phyloP scores from a whole-genome alignment of 352 stramenopile genomes.

The Pythium angustatum region DNA sequence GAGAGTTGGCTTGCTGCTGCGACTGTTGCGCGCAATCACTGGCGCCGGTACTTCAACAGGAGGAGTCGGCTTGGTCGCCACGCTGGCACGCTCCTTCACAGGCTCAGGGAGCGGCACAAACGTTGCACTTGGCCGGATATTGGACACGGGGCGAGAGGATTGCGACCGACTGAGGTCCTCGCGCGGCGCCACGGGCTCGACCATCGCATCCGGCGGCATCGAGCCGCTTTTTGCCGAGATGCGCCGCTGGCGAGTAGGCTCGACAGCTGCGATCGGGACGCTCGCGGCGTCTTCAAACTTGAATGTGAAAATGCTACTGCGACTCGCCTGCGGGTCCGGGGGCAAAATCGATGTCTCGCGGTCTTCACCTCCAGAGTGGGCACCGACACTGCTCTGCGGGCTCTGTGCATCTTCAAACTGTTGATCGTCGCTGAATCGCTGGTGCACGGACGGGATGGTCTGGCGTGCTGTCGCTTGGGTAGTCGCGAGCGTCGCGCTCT shows the following conservation, averaged over 20 bases:
- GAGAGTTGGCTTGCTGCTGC: neutral
- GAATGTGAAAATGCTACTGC: constrained; percentile 26
- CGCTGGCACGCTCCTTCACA: constrained; percentile 1
- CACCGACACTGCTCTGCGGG: neutral
- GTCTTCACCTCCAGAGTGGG: neutral
- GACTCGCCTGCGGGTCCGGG: constrained; percentile 13
- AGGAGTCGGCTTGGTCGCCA: neutral
- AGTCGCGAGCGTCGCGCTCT: too few relatives aligned
- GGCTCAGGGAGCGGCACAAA: constrained; percentile 10
- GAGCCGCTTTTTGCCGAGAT: constrained; percentile 17
- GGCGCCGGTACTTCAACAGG: neutral
- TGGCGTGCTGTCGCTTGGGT: neutral
- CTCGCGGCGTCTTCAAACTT: constrained; percentile 5
- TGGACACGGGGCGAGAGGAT: constrained; percentile 8
- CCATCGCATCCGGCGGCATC: constrained; percentile 15
- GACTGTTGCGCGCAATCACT: neutral
- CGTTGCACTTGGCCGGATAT: neutral
- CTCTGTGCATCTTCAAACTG: constrained; percentile 14
- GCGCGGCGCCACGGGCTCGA: constrained; percentile 1
- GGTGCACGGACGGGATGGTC: constrained; percentile 1
- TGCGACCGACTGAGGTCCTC: constrained; percentile 1
- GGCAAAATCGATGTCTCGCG: constrained; percentile 23
- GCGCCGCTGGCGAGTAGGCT: neutral
- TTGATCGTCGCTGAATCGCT: constrained; percentile 10
- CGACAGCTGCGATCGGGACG: neutral